phyloP scores from a whole-genome alignment of 192 early-diverging fungal species.

The Coemansia sp. region DNA sequence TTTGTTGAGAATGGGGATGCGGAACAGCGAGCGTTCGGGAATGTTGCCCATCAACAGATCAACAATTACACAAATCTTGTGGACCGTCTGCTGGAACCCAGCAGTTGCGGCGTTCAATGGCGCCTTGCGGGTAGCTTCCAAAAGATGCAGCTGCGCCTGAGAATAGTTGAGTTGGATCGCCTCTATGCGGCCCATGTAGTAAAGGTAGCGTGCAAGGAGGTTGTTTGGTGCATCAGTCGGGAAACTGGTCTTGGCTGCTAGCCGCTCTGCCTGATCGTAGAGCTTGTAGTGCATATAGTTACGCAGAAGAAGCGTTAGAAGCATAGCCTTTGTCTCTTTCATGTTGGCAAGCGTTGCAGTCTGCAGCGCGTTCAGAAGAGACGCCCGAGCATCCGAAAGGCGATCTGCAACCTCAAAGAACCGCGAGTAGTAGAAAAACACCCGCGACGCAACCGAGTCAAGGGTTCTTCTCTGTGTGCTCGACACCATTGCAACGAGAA shows the following conservation, averaged over 20 bases:
- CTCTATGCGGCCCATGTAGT: constrained; percentile 94
- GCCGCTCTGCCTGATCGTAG: constrained; percentile 97
- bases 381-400: constrained; percentile 72
- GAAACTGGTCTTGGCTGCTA: constrained; percentile 89
- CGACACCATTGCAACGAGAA: constrained; percentile 62
- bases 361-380: constrained; percentile 78
- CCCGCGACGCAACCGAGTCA: constrained; percentile 83
- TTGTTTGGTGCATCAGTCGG: constrained; percentile 90
- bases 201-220: constrained; percentile 92
- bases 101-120: constrained; percentile 81
- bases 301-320: constrained; percentile 88
- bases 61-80: constrained; percentile 96
- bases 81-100: constrained; percentile 93
- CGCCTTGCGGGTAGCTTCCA: constrained; percentile 95
- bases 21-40: constrained; percentile 91
- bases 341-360: constrained; percentile 90
- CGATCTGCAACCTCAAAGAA: constrained; percentile 78
- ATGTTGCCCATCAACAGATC: constrained; percentile 99
- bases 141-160: constrained; percentile 77
- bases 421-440: constrained; percentile 93
- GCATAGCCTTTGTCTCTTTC: constrained; percentile 80
- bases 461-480: constrained; percentile 81
- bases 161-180: constrained; percentile 99
- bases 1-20: constrained; percentile 80
- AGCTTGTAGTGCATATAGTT: constrained; percentile 93